A percentile compares a stretch with the other conserved stretches of the same genome.
phyloP scores from a whole-genome alignment of 257 asterid genomes.

The Henckelia pumila region DNA sequence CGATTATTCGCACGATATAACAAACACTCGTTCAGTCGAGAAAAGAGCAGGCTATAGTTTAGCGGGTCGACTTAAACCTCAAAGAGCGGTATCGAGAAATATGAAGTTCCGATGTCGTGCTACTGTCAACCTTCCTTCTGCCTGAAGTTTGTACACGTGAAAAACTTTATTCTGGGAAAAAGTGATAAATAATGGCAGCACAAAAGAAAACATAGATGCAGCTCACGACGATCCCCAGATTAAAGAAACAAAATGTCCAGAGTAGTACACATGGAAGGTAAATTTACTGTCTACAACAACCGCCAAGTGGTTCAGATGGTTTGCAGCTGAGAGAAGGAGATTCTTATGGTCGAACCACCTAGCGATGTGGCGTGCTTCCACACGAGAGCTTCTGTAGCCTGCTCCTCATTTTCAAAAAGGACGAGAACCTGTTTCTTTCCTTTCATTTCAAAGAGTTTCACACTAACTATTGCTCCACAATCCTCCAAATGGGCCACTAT shows the following conservation, averaged over 20 bases:
- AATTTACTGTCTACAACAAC: conserved; percentile 30
- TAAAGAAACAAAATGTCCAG: conserved; percentile 14
- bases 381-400: conserved; percentile 94
- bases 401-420: conserved; percentile 86
- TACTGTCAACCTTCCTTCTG: not conserved
- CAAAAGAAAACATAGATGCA: not conserved
- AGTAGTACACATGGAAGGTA: conserved; percentile 22
- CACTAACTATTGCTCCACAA: conserved; percentile 63
- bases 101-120: too few species aligned
- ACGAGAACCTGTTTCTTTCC: conserved; percentile 96
- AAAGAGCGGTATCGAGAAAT: too few species aligned
- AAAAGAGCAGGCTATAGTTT: too few species aligned
- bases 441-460: conserved; percentile 87
- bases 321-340: conserved; percentile 96
- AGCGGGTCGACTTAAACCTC: too few species aligned
- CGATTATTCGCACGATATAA: too few species aligned
- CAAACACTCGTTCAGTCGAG: too few species aligned
- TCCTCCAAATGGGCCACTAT: conserved; percentile 75
- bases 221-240: not conserved
- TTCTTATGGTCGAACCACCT: conserved; percentile 76
- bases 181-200: not conserved
- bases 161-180: not conserved
- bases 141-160: not conserved
- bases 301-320: conserved; percentile 46
- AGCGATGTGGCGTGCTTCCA: conserved; percentile 96